phyloP scores from a whole-genome alignment of 2,329 filamentous ascomycete genomes.

The Xylariaceae sp. region DNA sequence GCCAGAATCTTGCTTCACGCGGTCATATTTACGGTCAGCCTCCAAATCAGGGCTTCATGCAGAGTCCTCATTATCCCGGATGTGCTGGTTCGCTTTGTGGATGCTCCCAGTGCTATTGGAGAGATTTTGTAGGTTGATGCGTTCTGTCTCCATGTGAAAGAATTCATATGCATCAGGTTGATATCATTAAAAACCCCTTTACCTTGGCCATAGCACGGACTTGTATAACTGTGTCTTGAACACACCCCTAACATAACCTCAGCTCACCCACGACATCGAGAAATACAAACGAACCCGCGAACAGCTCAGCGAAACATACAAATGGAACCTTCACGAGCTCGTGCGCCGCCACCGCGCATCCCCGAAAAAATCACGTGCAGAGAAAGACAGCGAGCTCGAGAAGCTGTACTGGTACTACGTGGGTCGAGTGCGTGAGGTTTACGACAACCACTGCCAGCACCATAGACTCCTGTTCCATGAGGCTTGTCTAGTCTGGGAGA shows the following conservation, averaged over 20 bases:
- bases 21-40: not conserved
- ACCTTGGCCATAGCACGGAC: not conserved
- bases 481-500: conserved; percentile 9
- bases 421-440: conserved; percentile 12
- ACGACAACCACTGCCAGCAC: conserved; percentile 17
- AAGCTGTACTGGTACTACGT: conserved; percentile 23
- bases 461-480: conserved; percentile 16
- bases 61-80: not conserved
- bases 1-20: not conserved
- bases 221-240: not conserved
- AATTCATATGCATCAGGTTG: not conserved
- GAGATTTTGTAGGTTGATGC: conserved; percentile 23
- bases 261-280: conserved; percentile 25
- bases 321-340: conserved; percentile 25
- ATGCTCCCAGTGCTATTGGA: conserved; percentile 26
- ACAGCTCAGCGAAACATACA: conserved; percentile 23
- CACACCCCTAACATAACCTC: conserved; percentile 3
- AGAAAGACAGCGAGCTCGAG: conserved; percentile 19
- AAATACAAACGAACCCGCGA: conserved; percentile 20
- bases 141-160: not conserved
- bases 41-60: not conserved
- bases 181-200: not conserved
- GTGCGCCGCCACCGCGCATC: conserved; percentile 14
- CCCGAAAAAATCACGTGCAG: conserved; percentile 16
- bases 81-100: conserved; percentile 17